Base-by-base conservation (phyloP, 805 yeast species). In the Pichia gijzeniarum region DNA sequence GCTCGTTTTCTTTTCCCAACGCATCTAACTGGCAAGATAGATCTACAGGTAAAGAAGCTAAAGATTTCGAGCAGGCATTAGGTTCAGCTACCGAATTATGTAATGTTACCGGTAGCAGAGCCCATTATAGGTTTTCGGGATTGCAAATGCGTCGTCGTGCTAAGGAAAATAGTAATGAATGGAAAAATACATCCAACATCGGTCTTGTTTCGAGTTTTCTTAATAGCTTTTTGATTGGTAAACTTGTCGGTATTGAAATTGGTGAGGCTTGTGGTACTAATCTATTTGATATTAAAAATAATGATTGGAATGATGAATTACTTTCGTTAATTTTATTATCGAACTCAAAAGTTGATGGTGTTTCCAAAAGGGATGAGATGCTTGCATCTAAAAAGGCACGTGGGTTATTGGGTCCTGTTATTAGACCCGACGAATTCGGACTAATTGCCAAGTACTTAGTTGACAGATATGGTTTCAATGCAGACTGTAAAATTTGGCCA, bases 21-120 rank as follows among this genome's bases (percentile, higher is more conserved):
- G 82, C 95, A 4, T 95, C 96, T 8, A 89, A 90, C 59, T 89
- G 97, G 97, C 97, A 89, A 63, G 96, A 89, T 58, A 95, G 87
- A 59, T 82, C 93, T 20, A 89, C 97, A 0, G 82, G 77, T 4
- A 64, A 70, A 18, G 95, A 89, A 60, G 71, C 85, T 45, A 58
- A 67, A 25, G 71, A 62, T 30, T 81, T 87, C 55, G 93, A 86
- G 56, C 59, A 60, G 1, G 68, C 68, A 1, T 74, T 74, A 10
- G 89, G 85, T 3, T 93, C 90, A 25, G 65, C 74, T 12, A 69
- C 68, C 27, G 55, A 65, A 5, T 65, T 89, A 57, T 89, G 95
- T 7, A 55, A 68, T 32, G 62, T 82, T 20, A 83, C 95, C 0
- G 96, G 97, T 1, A 85, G 95, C 3, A 76, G 82, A 55, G 95